Conservation (phyloP, 2,329 filamentous ascomycete species). For the Cladophialophora chaetospira region DNA sequence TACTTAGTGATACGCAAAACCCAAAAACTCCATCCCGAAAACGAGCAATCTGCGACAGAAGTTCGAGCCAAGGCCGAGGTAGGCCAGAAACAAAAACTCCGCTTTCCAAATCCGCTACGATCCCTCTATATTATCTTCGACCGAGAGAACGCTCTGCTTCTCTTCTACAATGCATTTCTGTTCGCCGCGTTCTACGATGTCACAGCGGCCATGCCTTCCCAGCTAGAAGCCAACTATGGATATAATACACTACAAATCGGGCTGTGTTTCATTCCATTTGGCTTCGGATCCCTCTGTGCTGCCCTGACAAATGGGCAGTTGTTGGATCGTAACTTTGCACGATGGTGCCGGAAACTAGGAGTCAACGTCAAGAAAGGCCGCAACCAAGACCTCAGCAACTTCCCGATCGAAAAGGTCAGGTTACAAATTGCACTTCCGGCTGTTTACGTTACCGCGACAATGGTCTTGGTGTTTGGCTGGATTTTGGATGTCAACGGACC, state of each 20-base stretch:
- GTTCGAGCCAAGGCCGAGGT: not conserved
- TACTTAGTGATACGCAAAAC: constrained; percentile 32
- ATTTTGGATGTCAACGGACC: constrained; percentile 38
- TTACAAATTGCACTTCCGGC: constrained; percentile 40
- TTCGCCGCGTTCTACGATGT: constrained; percentile 54
- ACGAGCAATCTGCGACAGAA: not conserved
- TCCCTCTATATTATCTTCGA: constrained; percentile 42
- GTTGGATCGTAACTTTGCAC: constrained; percentile 73
- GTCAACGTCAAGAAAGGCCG: constrained; percentile 63
- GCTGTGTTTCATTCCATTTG: constrained; percentile 39
- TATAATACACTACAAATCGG: constrained; percentile 52
- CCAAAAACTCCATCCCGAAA: constrained; percentile 13
- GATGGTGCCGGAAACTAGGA: constrained; percentile 63
- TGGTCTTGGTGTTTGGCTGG: constrained; percentile 44
- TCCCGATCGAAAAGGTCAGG: constrained; percentile 52
- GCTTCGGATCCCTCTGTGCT: constrained; percentile 35
- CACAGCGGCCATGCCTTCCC: constrained; percentile 49
- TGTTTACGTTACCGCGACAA: constrained; percentile 33
- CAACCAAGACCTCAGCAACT: constrained; percentile 52
- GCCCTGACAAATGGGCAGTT: constrained; percentile 48
- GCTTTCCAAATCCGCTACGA: constrained; percentile 47
- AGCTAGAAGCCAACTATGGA: constrained; percentile 49
- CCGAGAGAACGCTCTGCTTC: constrained; percentile 41
- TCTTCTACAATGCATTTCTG: constrained; percentile 44
- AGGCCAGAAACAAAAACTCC: constrained; percentile 11